Percentiles rank a stretch among this genome's conserved stretches.
phyloP scores from a whole-genome alignment of 495 filamentous ascomycete genomes.

The Trichoderma erinaceum region DNA sequence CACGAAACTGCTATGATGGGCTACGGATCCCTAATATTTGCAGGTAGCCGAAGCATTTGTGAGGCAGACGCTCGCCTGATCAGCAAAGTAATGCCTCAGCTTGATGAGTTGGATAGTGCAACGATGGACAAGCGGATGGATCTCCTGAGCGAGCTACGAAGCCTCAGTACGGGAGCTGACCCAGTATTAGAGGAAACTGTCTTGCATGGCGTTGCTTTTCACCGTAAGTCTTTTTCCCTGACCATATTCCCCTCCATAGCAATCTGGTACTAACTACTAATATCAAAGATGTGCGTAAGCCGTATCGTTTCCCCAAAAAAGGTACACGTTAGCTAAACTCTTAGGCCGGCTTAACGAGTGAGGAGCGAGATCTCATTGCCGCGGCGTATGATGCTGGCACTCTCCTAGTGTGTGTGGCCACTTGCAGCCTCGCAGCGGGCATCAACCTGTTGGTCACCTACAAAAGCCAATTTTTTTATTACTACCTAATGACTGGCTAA shows the following conservation, averaged over 20 bases:
- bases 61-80: conserved; percentile 60
- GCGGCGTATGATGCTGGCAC: conserved; percentile 65
- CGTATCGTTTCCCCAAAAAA: background rate
- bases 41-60: conserved; percentile 59
- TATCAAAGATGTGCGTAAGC: background rate
- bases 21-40: conserved; percentile 72
- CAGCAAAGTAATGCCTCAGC: conserved; percentile 53
- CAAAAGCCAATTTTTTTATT: background rate
- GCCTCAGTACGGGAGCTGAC: conserved; percentile 62
- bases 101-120: conserved; percentile 36
- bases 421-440: conserved; percentile 78
- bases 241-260: background rate
- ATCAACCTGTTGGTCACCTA: conserved; percentile 52
- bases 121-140: conserved; percentile 56
- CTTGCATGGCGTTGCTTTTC: conserved; percentile 64
- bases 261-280: background rate
- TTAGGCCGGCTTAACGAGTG: conserved; percentile 70
- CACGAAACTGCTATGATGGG: conserved; percentile 60
- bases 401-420: conserved; percentile 70
- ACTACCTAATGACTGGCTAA: conserved; percentile 2
- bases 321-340: background rate
- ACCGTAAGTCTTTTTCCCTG: conserved; percentile 43
- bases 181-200: conserved; percentile 59
- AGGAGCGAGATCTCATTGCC: conserved; percentile 72
- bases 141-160: conserved; percentile 62